A percentile compares a stretch with the other conserved stretches of the same genome.
Evolutionary conservation across 768 basidiomycete genomes (phyloP).

Genomic region (Chalciporus chontae): DNA sequence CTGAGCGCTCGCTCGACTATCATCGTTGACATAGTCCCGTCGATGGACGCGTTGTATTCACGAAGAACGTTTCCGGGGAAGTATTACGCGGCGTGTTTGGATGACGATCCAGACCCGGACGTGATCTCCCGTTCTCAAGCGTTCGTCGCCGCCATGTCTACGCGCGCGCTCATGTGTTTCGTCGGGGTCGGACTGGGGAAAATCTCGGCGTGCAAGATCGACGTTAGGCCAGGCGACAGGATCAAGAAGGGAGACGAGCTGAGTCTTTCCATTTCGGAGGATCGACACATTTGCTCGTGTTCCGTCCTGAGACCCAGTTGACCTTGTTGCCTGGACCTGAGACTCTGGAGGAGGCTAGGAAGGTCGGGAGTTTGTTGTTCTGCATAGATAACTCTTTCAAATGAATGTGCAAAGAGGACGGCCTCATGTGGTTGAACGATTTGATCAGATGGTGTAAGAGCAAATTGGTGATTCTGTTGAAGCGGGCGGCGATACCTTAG

Average conservation of each 20-base stretch:
- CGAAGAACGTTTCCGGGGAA: conserved; percentile 47
- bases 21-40: conserved; percentile 67
- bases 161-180: conserved; percentile 59
- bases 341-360: conserved; percentile 4
- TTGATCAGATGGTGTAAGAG: no score
- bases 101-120: conserved; percentile 25
- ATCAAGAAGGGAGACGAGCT: conserved; percentile 53
- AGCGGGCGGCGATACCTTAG: no score
- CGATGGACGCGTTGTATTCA: conserved; percentile 39
- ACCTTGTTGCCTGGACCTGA: conserved; percentile 14
- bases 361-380: conserved; percentile 19
- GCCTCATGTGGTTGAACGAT: no score
- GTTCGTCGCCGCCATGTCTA: conserved; percentile 44
- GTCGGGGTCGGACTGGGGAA: conserved; percentile 60
- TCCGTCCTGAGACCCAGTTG: conserved; percentile 32
- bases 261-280: conserved; percentile 68
- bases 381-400: not conserved
- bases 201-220: conserved; percentile 56
- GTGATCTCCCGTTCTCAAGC: conserved; percentile 19
- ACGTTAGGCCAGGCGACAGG: conserved; percentile 41
- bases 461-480: no score
- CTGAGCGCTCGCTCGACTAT: conserved; percentile 41
- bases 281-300: conserved; percentile 47
- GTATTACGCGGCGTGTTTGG: conserved; percentile 42
- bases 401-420: no score